These are phyloP conservation scores for Komagataella phaffii DNA, from an alignment of 805 yeast species.

Conservation along the genomic window DNA sequence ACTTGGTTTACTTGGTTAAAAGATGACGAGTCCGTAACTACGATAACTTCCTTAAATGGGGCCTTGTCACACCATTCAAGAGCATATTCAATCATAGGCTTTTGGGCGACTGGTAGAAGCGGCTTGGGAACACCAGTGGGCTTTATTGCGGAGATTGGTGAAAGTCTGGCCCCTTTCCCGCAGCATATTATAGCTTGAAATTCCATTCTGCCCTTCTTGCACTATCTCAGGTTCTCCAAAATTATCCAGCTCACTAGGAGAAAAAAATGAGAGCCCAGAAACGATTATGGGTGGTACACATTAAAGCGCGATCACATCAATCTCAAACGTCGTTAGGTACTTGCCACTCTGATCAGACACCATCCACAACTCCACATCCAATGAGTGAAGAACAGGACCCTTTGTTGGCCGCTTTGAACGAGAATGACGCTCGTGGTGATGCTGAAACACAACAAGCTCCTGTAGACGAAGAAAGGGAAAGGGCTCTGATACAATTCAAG, in stretches of 20 bases:
- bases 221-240: neutral
- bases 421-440: slow-evolving; percentile 6
- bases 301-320: neutral
- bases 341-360: neutral
- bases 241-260: neutral
- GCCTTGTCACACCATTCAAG: slow-evolving; percentile 91
- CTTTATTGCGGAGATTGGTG: slow-evolving; percentile 56
- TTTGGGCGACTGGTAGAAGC: slow-evolving; percentile 77
- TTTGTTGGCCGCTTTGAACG: slow-evolving; percentile 53
- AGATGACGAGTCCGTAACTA: slow-evolving; percentile 38
- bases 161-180: slow-evolving; percentile 64
- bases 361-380: neutral
- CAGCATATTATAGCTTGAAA: slow-evolving; percentile 85
- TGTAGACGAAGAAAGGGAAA: slow-evolving; percentile 58
- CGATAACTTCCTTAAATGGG: slow-evolving; percentile 54
- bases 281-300: neutral
- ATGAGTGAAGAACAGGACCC: slow-evolving; percentile 45
- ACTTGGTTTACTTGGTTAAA: slow-evolving; percentile 31
- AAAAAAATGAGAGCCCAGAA: neutral
- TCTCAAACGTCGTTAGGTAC: slow-evolving; percentile 1
- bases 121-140: slow-evolving; percentile 71
- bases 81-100: slow-evolving; percentile 78
- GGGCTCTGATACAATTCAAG: slow-evolving; percentile 68
- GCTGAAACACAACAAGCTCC: slow-evolving; percentile 18
- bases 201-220: slow-evolving; percentile 41